These are phyloP conservation scores for Rhododendron ferrugineum DNA, from an alignment of 148 eudicot genomes.

Conservation along the genomic window DNA sequence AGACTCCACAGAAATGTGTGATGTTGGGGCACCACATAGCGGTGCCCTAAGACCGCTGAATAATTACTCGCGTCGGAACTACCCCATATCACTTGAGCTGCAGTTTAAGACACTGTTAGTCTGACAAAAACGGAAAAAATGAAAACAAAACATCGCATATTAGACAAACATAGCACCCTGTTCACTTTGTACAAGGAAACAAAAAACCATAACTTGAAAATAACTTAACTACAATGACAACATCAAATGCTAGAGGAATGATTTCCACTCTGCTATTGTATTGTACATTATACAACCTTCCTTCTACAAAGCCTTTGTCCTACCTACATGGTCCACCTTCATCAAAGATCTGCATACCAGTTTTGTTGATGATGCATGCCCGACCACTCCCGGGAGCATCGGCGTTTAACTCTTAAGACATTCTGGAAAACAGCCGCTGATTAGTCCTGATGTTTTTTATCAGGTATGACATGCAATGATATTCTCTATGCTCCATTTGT, in stretches of 20 bases:
- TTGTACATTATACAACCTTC: background rate
- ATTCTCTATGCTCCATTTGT: background rate
- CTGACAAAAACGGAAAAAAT: background rate
- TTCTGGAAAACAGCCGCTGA: background rate
- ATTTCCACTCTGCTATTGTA: background rate
- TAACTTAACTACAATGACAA: background rate
- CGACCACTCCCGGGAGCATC: background rate
- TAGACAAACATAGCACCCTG: background rate
- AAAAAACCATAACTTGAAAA: background rate
- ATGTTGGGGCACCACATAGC: too few relatives aligned
- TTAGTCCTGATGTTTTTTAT: background rate
- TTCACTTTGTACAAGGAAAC: background rate
- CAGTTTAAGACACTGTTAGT: background rate
- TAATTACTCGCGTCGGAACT: background rate
- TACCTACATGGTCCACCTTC: constrained; percentile 2
- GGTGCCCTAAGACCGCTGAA: too few relatives aligned
- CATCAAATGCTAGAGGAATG: background rate
- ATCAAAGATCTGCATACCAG: background rate
- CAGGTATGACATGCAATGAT: background rate
- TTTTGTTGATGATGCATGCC: background rate
- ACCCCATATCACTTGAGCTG: background rate
- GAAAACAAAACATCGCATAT: background rate
- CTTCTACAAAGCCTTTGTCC: background rate
- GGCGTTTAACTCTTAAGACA: background rate
- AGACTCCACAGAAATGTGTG: too few relatives aligned